Evolutionary conservation across 2,329 filamentous ascomycete species (phyloP).

Genomic region (Taxawa tesnikishii): DNA sequence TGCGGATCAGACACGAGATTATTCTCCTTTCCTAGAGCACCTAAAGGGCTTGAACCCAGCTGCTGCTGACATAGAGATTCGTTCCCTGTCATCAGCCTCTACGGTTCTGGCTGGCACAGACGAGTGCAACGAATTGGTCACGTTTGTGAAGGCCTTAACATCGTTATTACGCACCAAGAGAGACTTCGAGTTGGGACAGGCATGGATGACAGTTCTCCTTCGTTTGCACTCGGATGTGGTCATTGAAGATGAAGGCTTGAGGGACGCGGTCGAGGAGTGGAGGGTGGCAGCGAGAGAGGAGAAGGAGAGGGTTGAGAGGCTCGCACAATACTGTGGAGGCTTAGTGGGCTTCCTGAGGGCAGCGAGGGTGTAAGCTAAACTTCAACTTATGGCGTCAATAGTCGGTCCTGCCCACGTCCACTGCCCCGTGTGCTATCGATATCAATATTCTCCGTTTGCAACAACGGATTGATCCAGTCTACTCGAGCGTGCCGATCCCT

Average conservation of each 20-base stretch:
- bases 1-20: conserved; percentile 43
- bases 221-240: conserved; percentile 59
- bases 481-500: no score
- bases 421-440: no score
- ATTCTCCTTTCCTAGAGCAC: conserved; percentile 59
- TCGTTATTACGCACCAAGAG: conserved; percentile 52
- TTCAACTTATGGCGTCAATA: no score
- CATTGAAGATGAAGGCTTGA: conserved; percentile 36
- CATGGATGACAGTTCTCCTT: conserved; percentile 95
- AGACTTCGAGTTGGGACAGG: conserved; percentile 89
- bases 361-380: conserved; percentile 9
- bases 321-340: conserved; percentile 81
- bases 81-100: conserved; percentile 50
- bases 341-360: conserved; percentile 12
- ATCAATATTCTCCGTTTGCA: no score
- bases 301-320: conserved; percentile 60
- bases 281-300: conserved; percentile 36
- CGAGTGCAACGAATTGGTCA: conserved; percentile 54
- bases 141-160: conserved; percentile 75
- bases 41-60: conserved; percentile 73
- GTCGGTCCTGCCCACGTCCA: no score
- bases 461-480: no score
- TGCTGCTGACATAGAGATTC: conserved; percentile 79
- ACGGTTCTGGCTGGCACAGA: conserved; percentile 15
- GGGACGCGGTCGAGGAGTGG: conserved; percentile 55